Conservation (phyloP, 2,329 filamentous ascomycete genomes). For the Xylariaceae sp. region DNA sequence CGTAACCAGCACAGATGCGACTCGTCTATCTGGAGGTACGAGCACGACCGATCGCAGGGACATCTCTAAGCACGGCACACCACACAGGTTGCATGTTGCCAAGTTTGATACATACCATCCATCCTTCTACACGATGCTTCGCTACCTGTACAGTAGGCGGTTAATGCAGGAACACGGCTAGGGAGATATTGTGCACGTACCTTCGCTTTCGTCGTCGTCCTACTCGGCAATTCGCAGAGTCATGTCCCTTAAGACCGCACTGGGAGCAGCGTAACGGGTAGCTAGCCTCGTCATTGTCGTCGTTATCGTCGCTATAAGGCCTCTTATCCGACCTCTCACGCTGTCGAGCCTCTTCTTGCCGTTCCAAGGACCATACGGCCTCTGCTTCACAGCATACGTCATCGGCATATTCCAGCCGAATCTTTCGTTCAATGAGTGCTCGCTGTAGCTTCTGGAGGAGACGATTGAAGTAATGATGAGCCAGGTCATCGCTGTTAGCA, state of each 20-base stretch:
- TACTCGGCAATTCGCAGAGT: background rate
- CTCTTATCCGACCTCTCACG: background rate
- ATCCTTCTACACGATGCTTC: background rate
- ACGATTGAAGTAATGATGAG: background rate
- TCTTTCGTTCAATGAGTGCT: background rate
- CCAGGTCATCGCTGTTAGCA: background rate
- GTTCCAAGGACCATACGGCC: background rate
- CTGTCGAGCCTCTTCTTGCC: background rate
- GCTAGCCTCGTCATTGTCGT: background rate
- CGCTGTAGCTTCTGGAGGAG: background rate
- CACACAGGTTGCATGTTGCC: background rate
- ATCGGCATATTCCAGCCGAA: background rate
- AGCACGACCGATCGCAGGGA: background rate
- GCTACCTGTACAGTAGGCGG: background rate
- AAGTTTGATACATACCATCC: background rate
- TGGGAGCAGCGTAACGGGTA: background rate
- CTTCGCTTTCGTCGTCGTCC: background rate
- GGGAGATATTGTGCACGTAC: background rate
- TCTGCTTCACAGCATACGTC: background rate
- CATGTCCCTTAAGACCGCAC: background rate
- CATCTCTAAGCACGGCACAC: background rate
- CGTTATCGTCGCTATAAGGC: background rate
- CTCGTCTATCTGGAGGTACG: background rate
- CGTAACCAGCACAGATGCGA: background rate
- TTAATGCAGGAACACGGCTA: background rate